Conservation (phyloP, 345 rosid species). For the Camelina sativa region DNA sequence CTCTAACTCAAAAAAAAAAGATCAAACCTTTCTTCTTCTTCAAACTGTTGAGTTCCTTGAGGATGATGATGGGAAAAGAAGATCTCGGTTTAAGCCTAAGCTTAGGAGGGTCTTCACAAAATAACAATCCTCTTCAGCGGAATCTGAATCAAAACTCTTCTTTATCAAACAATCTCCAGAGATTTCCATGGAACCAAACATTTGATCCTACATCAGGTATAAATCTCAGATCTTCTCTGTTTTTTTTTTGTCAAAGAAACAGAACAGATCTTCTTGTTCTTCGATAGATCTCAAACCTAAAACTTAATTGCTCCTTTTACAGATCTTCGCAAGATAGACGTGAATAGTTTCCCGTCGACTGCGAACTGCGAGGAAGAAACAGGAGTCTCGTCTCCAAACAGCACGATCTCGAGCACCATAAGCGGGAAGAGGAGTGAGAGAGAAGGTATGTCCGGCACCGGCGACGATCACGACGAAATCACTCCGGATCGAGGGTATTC, state of each 20-base stretch:
- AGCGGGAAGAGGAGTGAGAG: slow-evolving; percentile 93
- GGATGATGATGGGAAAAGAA: slow-evolving; percentile 68
- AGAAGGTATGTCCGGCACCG: slow-evolving; percentile 50
- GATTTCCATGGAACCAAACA: slow-evolving; percentile 40
- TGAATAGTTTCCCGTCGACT: slow-evolving; percentile 70
- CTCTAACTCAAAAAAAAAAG: neutral
- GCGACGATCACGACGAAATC: slow-evolving; percentile 63
- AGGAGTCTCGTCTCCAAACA: slow-evolving; percentile 91
- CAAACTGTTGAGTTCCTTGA: neutral
- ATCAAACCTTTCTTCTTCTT: slow-evolving; percentile 18
- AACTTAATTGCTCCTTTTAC: slow-evolving; percentile 34
- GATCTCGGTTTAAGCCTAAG: slow-evolving; percentile 88
- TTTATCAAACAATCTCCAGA: slow-evolving; percentile 32
- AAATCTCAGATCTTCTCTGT: slow-evolving; percentile 9
- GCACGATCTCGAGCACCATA: slow-evolving; percentile 79
- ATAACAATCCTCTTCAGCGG: slow-evolving; percentile 38
- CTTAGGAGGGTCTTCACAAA: slow-evolving; percentile 68
- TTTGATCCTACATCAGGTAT: slow-evolving; percentile 12
- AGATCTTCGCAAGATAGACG: slow-evolving; percentile 94
- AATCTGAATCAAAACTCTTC: slow-evolving; percentile 50
- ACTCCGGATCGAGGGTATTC: slow-evolving; percentile 66
- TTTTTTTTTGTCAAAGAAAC: neutral
- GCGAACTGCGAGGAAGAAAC: slow-evolving; percentile 77
- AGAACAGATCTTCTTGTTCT: slow-evolving; percentile 28
- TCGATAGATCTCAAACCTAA: neutral